Conservation (phyloP, 2,329 filamentous ascomycete species). For the Aureobasidium musti region DNA sequence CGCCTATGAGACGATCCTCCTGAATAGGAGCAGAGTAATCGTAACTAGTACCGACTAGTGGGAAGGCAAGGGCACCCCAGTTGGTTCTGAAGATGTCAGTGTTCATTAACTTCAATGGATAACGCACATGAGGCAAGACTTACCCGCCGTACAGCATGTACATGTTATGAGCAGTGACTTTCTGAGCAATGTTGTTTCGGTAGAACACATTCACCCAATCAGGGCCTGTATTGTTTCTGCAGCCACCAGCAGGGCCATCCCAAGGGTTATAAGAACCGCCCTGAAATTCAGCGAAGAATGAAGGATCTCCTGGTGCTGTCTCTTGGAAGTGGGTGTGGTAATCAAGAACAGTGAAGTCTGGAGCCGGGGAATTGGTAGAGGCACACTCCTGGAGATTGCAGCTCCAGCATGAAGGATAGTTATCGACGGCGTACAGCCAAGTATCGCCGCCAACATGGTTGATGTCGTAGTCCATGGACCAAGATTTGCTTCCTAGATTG, state of each 20-base stretch:
- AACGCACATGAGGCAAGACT: background rate
- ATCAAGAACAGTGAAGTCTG: constrained; percentile 55
- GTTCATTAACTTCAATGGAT: background rate
- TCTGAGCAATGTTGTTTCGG: constrained; percentile 62
- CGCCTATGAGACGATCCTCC: constrained; percentile 60
- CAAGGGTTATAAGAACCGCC: constrained; percentile 64
- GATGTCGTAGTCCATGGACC: constrained; percentile 59
- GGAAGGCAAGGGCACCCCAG: constrained; percentile 61
- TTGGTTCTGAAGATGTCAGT: constrained; percentile 64
- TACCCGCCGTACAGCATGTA: constrained; percentile 45
- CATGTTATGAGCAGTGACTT: constrained; percentile 60
- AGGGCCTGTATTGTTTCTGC: constrained; percentile 56
- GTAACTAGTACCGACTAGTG: constrained; percentile 52
- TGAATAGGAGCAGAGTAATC: constrained; percentile 65
- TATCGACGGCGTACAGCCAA: constrained; percentile 35
- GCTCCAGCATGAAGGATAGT: constrained; percentile 61
- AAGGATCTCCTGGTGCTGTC: constrained; percentile 51
- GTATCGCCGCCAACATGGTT: constrained; percentile 59
- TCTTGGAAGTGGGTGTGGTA: constrained; percentile 49
- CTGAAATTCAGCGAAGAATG: constrained; percentile 62
- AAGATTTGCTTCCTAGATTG: constrained; percentile 60
- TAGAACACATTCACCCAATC: constrained; percentile 67
- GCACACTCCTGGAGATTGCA: constrained; percentile 64
- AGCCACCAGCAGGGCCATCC: constrained; percentile 48
- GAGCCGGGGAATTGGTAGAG: constrained; percentile 59